Base-by-base conservation (phyloP, 148 eudicot genomes). In the Heliosperma pusillum region DNA sequence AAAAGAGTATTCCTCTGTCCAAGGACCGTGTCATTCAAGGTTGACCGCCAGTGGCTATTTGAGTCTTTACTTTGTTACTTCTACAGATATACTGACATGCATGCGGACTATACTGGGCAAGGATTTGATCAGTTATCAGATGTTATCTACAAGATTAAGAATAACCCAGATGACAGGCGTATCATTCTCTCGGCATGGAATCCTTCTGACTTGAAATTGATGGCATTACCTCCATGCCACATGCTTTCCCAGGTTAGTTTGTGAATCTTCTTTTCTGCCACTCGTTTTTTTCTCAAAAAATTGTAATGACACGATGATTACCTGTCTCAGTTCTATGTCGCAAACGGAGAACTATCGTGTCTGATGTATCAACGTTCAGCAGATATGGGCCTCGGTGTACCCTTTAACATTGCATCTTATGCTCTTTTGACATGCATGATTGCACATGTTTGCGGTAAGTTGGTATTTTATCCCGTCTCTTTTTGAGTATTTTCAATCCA, bases 331-430 rank as follows among this genome's bases (percentile, higher is more conserved):
- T 95, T 95, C 73, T 92, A 89, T 79, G 93, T 95, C 55, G 90
- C 92, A 80, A 90, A 92, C 19, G 94, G 98, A 33, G 97, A 95
- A 82, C 74, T 95, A 67, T 92, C 96, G 1, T 92, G 98, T 82
- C 98, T 89, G 77, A 95, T 92, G 98, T 95, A 92, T 81, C 98
- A 95, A 80, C 92, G 94, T 13, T 95, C 98, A 64, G 98, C 98
- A 76, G 97, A 95, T 83, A 90, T 92, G 97, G 98, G 96, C 72
- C 86, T 92, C 42, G 97, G 98, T 24, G 97, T 95, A 71, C 98
- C 98, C 75, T 95, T 92, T 76, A 95, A 92, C 86, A 90, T 95
- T 26, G 96, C 97, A 68, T 95, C 98, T 30, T 92, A 92, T 80
- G 82, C 97, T 58, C 85, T 95, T 30, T 78, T 92, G 79, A 95